These are phyloP conservation scores for Blastomyces percursus DNA, from an alignment of 2,329 filamentous ascomycete genomes.

Conservation along the genomic window DNA sequence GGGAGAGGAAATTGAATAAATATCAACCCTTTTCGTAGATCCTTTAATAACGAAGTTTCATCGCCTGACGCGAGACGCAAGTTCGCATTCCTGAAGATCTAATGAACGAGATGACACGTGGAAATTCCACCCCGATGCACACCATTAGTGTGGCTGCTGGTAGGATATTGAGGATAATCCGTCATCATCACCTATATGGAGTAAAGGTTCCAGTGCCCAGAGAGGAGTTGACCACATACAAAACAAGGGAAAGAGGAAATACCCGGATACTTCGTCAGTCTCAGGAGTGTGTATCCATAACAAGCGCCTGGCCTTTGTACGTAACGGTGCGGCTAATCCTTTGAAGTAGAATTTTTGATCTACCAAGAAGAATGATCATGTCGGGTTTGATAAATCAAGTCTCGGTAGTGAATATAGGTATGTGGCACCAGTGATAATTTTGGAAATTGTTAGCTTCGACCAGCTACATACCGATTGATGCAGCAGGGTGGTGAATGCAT, in stretches of 20 bases:
- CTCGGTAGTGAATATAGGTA: background rate
- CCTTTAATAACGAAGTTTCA: background rate
- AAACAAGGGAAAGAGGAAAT: background rate
- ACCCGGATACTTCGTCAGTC: background rate
- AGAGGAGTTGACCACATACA: background rate
- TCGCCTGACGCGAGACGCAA: background rate
- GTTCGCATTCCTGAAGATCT: background rate
- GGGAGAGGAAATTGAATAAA: background rate
- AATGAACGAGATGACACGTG: background rate
- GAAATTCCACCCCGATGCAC: background rate
- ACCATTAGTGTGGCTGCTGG: background rate
- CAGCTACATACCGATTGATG: background rate
- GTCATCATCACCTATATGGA: background rate
- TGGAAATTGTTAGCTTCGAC: background rate
- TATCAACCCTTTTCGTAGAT: background rate
- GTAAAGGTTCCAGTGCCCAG: background rate
- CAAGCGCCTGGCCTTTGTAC: background rate
- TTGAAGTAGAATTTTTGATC: no score
- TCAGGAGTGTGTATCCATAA: background rate
- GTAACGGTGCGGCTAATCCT: background rate
- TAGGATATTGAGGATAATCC: background rate
- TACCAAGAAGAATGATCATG: no score
- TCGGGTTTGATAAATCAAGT: no score
- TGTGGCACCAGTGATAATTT: background rate
- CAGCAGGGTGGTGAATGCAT: background rate